Conservation (phyloP, 73 alveolate genomes). For the Urostyla sp. region DNA sequence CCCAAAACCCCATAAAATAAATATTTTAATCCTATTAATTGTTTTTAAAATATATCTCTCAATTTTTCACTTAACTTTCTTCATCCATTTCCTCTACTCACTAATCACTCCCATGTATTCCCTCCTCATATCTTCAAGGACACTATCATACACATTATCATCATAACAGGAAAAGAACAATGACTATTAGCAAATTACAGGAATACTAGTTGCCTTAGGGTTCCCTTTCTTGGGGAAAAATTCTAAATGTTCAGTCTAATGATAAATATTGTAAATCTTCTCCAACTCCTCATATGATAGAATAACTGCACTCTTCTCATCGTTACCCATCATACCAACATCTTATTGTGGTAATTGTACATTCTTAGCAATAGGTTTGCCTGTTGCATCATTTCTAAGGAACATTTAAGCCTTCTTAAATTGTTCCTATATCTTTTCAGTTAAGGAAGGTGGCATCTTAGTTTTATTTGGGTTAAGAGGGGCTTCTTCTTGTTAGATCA, state of each 20-base stretch:
- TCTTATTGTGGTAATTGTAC: background rate
- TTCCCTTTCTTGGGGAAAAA: background rate
- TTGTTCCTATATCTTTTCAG: background rate
- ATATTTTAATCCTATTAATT: no score
- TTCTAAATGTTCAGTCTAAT: conserved; percentile 1
- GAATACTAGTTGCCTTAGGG: conserved; percentile 6
- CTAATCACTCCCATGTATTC: background rate
- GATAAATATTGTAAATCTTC: conserved; percentile 23
- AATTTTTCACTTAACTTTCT: no score
- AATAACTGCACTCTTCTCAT: no score
- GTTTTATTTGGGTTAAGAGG: conserved; percentile 15
- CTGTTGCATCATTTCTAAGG: conserved; percentile 42
- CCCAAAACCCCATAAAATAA: no score
- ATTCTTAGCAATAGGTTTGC: background rate
- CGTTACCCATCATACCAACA: no score
- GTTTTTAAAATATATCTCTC: no score
- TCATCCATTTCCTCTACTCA: background rate
- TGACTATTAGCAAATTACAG: conserved; percentile 10
- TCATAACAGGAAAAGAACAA: conserved; percentile 7
- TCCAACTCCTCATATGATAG: conserved; percentile 1
- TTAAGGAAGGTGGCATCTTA: conserved; percentile 9
- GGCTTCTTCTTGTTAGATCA: conserved; percentile 11
- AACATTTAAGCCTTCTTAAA: background rate
- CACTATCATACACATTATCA: conserved; percentile 34
- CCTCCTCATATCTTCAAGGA: conserved; percentile 11